Base-by-base conservation (phyloP, 2,329 filamentous ascomycete species). In the Penicillium sp. region DNA sequence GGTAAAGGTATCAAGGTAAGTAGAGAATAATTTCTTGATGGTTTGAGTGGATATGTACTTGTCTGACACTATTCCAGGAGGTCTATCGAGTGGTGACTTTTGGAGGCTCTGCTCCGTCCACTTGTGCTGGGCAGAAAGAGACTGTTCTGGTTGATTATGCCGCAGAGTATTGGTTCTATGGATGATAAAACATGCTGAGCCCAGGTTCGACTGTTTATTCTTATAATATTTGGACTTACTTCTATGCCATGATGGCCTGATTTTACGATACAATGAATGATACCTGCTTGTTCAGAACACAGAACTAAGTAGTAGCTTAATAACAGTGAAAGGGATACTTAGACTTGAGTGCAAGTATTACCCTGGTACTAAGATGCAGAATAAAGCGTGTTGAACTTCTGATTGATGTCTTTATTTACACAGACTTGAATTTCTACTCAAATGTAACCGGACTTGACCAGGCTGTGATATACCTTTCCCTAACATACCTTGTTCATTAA, bases 81-180 rank as follows among this genome's bases (percentile, higher is more conserved):
- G 72, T 81, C 13, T 81, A 80, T 59, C 77, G 78, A 44, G 73
- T 80, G 8, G 67, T 79, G 53, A 80, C 79, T 1, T 72, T 72
- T 10, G 72, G 73, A 12, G 79, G 79, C 10, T 61, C 65, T 10
- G 56, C 77, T 13, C 78, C 78, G 24, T 62, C 65, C 30, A 74
- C 72, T 0, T 81, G 79, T 65, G 62, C 68, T 33, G 69, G 70
- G 7, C 72, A 75, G 59, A 53, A 69, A 8, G 62, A 68, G 4
- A 73, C 68, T 0, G 68, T 80, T 35, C 61, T 74, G 55, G 71
- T 79, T 24, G 70, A 76, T 22, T 81, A 81, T 70, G 71, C 76
- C 6, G 78, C 79, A 6, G 75, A 80, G 65, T 81, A 81, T 61
- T 81, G 77, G 78, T 78, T 81, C 26, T 81, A 77, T 62, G 77